These are phyloP conservation scores for Ulota crispa DNA, from an alignment of 225 moss, liverwort and hornwort genomes.

Conservation along the genomic window DNA sequence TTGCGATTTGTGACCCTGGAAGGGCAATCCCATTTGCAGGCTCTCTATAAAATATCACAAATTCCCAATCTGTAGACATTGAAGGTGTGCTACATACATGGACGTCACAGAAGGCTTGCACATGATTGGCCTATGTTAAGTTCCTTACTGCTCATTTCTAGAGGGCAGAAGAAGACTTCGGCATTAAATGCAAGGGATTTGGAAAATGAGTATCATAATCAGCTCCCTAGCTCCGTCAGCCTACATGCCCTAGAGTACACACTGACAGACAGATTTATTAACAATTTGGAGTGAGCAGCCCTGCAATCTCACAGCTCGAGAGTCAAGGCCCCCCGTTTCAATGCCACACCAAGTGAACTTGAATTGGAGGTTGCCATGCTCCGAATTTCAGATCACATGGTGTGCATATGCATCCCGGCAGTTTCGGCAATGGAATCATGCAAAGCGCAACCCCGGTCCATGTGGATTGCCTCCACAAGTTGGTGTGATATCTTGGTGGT, in stretches of 20 bases:
- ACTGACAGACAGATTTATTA: neutral
- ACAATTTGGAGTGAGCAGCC: neutral
- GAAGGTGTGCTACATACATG: neutral
- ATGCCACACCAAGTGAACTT: neutral
- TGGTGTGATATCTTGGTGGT: neutral
- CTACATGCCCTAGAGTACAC: neutral
- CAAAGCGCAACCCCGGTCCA: neutral
- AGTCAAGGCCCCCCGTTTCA: neutral
- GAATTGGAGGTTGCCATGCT: neutral
- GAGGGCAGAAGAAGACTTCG: neutral
- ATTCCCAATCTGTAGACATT: neutral
- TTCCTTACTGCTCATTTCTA: neutral
- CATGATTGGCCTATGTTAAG: neutral
- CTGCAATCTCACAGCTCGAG: slow-evolving; percentile 1
- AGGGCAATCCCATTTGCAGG: neutral
- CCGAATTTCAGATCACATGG: neutral
- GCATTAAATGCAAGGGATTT: neutral
- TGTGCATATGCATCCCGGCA: slow-evolving; percentile 4
- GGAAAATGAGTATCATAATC: neutral
- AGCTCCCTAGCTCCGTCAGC: neutral
- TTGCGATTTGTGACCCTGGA: neutral
- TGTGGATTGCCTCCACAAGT: neutral
- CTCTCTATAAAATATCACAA: neutral
- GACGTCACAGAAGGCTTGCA: neutral
- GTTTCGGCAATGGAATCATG: neutral